Conservation (phyloP, 148 eudicot species). For the Hydrangea macrophylla region DNA sequence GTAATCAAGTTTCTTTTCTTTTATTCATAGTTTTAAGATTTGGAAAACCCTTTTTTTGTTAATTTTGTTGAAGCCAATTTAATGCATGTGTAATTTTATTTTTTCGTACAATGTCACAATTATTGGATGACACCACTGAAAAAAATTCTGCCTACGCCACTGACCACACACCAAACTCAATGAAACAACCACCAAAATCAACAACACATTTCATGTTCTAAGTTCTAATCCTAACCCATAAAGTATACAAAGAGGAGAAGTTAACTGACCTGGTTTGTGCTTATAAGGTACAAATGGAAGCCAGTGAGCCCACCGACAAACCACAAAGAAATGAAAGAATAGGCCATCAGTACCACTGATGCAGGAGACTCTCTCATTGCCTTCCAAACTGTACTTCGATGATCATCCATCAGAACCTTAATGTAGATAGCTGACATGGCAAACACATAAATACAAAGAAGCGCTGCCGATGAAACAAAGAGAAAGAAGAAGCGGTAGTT, state of each 20-base stretch:
- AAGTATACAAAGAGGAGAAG: neutral
- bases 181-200: neutral
- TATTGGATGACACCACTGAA: too few relatives aligned
- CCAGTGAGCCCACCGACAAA: conserved; percentile 99
- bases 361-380: conserved; percentile 97
- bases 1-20: too few relatives aligned
- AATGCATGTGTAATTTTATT: too few relatives aligned
- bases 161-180: neutral
- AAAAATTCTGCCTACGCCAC: too few relatives aligned
- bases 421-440: conserved; percentile 81
- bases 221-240: too few relatives aligned
- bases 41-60: too few relatives aligned
- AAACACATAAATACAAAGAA: conserved; percentile 88
- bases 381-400: conserved; percentile 76
- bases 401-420: conserved; percentile 77
- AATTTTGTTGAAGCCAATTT: too few relatives aligned
- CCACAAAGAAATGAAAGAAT: conserved; percentile 78
- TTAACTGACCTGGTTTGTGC: conserved; percentile 87
- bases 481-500: conserved; percentile 91
- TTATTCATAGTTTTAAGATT: too few relatives aligned
- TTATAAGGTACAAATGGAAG: conserved; percentile 85
- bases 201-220: neutral
- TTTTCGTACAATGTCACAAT: too few relatives aligned
- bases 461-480: conserved; percentile 78
- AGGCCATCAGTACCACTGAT: conserved; percentile 79